Base-by-base conservation (phyloP, 257 asterid species). In the Jasminum sambac region DNA sequence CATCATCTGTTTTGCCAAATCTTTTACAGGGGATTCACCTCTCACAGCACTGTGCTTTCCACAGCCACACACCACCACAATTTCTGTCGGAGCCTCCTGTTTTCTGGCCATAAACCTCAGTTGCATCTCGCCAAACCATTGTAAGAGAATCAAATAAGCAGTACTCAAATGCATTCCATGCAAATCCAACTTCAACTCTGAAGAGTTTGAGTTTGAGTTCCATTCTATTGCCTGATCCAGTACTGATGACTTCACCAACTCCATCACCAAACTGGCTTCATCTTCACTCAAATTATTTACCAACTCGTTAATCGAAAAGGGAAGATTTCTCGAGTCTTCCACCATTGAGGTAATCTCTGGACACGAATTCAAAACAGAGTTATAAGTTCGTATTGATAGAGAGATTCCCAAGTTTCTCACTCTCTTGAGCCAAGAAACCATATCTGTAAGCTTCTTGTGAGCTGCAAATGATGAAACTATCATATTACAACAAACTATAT, bases 91-190 rank as follows among this genome's bases (percentile, higher is more conserved):
- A 67, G 74, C 71, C 39, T 13, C 16, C 0, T 59, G 25, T 36
- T 84, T 63, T 67, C 66, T 85, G 24, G 63, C 75, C 36, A 30
- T 59, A 71, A 81, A 74, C 76, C 74, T 87, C 69, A 9, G 14
- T 65, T 73, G 74, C 80, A 85, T 74, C 82, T 85, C 86, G 43
- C 72, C 76, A 73, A 94, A 83, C 96, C 96, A 94, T 58, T 82
- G 96, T 63, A 94, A 84, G 83, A 94, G 76, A 12, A 91, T 72
- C 88, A 94, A 59, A 82, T 85, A 94, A 3, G 95, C 85, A 23
- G 85, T 65, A 40, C 84, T 78, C 79, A 83, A 71, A 83, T 94
- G 99, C 97, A 90, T 85, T 43, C 96, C 97, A 12, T 94, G 99
- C 88, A 91, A 75, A 81, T 94, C 96, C 85, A 91, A 74, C 85